phyloP scores from a whole-genome alignment of 768 basidiomycete genomes.

The Albatrellus ellisii region DNA sequence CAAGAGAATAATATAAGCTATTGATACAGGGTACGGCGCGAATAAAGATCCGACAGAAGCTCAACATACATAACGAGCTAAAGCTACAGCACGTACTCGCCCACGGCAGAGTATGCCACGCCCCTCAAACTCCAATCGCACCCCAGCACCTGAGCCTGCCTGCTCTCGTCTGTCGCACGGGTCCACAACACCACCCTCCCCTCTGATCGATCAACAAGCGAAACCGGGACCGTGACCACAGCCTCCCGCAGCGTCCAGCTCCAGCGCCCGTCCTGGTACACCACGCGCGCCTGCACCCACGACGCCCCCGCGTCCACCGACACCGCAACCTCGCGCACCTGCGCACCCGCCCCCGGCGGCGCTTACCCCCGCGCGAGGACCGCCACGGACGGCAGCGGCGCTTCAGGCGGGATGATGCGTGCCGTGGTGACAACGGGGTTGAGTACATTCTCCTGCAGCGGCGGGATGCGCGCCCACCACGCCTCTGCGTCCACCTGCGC shows the following conservation, averaged over 20 bases:
- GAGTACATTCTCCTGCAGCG: constrained; percentile 43
- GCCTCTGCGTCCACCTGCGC: constrained; percentile 16
- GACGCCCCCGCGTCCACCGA: constrained; percentile 36
- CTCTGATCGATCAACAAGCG: constrained; percentile 5
- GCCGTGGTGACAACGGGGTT: constrained; percentile 42
- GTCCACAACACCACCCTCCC: constrained; percentile 21
- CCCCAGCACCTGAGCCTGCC: constrained; percentile 27
- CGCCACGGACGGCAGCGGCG: not conserved
- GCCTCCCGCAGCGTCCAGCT: constrained; percentile 67
- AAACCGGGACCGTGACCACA: constrained; percentile 21
- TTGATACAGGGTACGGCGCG: no score
- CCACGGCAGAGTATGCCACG: constrained; percentile 30
- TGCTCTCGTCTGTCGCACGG: constrained; percentile 38
- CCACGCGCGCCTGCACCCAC: constrained; percentile 39
- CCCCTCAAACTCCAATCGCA: constrained; percentile 57
- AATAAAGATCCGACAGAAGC: no score
- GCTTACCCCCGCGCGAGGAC: constrained; percentile 41
- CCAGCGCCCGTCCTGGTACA: constrained; percentile 51
- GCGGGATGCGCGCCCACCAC: constrained; percentile 42
- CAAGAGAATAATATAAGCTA: no score
- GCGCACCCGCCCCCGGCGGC: constrained; percentile 29
- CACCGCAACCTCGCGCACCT: constrained; percentile 36
- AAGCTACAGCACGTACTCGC: constrained; percentile 27
- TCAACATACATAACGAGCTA: no score
- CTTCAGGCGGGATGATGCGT: not conserved